These are phyloP conservation scores for Cladorrhinum sp. DNA, from an alignment of 2,329 filamentous ascomycete species.

Conservation along the genomic window DNA sequence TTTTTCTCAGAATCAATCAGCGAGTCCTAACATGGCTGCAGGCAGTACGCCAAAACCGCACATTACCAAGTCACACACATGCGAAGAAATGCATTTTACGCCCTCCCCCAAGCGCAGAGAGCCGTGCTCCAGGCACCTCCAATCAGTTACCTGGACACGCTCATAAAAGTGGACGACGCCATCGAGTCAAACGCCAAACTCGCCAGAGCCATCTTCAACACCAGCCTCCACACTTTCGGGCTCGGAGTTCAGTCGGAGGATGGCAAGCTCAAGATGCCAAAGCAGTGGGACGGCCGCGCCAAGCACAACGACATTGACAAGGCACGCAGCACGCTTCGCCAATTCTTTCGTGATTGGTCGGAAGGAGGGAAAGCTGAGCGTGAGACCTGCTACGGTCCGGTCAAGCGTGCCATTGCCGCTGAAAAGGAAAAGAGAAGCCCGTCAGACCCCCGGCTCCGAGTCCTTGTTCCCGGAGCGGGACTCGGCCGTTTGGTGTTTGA, in stretches of 20 bases:
- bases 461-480: slow-evolving; percentile 87
- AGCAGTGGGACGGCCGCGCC: slow-evolving; percentile 67
- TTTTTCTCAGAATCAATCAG: neutral
- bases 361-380: slow-evolving; percentile 71
- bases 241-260: slow-evolving; percentile 32
- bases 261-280: slow-evolving; percentile 47
- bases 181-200: slow-evolving; percentile 87
- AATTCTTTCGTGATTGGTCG: slow-evolving; percentile 96
- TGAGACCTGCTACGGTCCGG: slow-evolving; percentile 70
- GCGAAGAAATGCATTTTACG: slow-evolving; percentile 89
- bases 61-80: slow-evolving; percentile 91
- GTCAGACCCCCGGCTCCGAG: slow-evolving; percentile 46
- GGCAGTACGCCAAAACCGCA: slow-evolving; percentile 79
- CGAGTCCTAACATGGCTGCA: slow-evolving; percentile 35
- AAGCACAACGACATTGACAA: slow-evolving; percentile 80
- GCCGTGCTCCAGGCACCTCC: slow-evolving; percentile 75
- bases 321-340: slow-evolving; percentile 84
- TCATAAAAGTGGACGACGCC: slow-evolving; percentile 77
- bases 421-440: slow-evolving; percentile 28
- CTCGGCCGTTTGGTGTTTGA: slow-evolving; percentile 88
- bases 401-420: slow-evolving; percentile 61
- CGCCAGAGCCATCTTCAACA: slow-evolving; percentile 71
- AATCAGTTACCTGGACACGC: slow-evolving; percentile 76
- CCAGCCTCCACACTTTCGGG: slow-evolving; percentile 65
- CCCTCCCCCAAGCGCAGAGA: slow-evolving; percentile 80